Base-by-base conservation (phyloP, 2,329 filamentous ascomycete genomes). In the Stachybotrys elegans region DNA sequence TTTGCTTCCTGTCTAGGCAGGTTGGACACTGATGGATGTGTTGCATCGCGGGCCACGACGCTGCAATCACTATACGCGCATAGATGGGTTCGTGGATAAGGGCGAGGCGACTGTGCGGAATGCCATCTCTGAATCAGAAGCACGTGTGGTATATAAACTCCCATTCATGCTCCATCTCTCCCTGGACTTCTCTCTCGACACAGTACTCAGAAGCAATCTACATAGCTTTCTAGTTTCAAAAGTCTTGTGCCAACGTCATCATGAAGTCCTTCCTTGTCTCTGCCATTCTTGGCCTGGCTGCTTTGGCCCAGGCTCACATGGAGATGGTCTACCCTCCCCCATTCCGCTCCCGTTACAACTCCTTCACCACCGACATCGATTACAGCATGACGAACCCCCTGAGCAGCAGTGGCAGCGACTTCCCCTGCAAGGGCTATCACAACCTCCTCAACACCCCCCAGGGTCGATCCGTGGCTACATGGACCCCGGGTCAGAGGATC, bases 381-480 rank as follows among this genome's bases (percentile, higher is more conserved):
- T 87, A 85, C 67, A 78, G 76, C 53, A 86, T 87, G 66, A 86
- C 81, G 29, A 75, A 72, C 13, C 86, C 87, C 2, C 71, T 91
- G n/a, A 25, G 21, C 38, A 6, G 8, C n/a, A 70, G 72, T 47
- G 83, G 82, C 25, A 72, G 74, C 41, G 76, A 89, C 62, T 91
- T 79, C 57, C 83, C 86, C 2, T 92, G 86, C 75, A 89, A 90
- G 69, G 79, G 81, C 46, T 70, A 70, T 55, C 68, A 75, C 6
- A 34, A 27, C 1, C 48, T 58, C 9, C 39, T 66, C 2, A 50
- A 49, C 11, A 60, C 57, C 3, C 17, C 48, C 1, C 44, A 55
- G 27, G 70, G 75, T 37, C 58, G 58, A 0, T 62, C 73, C 0
- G 71, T 75, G 6, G 72, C 69, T 3, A 73, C 65, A 2, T 83